Evolutionary conservation across 2,329 filamentous ascomycete species (phyloP).

Genomic region (Trichoderma breve): DNA sequence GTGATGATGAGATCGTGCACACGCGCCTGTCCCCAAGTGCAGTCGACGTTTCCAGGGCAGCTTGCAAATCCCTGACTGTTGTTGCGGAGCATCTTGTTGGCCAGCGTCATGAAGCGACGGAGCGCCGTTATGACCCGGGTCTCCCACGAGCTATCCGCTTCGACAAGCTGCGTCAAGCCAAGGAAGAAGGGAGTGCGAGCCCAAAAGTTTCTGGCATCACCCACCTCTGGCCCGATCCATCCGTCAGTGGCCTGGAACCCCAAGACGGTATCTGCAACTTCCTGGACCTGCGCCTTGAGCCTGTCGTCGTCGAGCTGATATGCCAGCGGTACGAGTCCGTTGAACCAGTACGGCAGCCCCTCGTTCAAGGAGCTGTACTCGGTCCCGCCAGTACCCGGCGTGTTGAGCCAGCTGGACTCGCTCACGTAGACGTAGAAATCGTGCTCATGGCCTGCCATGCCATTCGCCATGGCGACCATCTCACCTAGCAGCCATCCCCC

Average conservation of each 20-base stretch:
- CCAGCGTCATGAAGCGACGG: conserved; percentile 38
- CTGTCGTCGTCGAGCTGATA: conserved; percentile 45
- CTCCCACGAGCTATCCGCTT: conserved; percentile 31
- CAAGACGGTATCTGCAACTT: conserved; percentile 43
- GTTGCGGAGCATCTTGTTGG: conserved; percentile 54
- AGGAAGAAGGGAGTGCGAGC: conserved; percentile 34
- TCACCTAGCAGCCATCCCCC: conserved; percentile 53
- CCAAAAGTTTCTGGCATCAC: conserved; percentile 32
- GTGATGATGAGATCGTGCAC: conserved; percentile 41
- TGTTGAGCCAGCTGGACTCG: conserved; percentile 46
- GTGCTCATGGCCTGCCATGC: conserved; percentile 50
- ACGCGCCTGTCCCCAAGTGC: conserved; percentile 35
- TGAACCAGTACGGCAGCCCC: conserved; percentile 60
- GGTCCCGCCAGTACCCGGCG: conserved; percentile 37
- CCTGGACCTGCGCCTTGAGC: conserved; percentile 42
- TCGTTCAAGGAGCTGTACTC: conserved; percentile 59
- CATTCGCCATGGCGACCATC: conserved; percentile 47
- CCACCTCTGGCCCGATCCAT: conserved; percentile 48
- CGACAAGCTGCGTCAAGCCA: conserved; percentile 34
- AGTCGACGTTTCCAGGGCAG: conserved; percentile 39
- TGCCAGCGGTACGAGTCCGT: conserved; percentile 56
- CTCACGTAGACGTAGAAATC: conserved; percentile 56
- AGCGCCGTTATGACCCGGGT: conserved; percentile 23
- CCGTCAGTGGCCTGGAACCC: conserved; percentile 45
- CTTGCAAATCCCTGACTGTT: conserved; percentile 51